Conservation (phyloP, 192 early-diverging fungal species). For the Funneliformis mosseae region DNA sequence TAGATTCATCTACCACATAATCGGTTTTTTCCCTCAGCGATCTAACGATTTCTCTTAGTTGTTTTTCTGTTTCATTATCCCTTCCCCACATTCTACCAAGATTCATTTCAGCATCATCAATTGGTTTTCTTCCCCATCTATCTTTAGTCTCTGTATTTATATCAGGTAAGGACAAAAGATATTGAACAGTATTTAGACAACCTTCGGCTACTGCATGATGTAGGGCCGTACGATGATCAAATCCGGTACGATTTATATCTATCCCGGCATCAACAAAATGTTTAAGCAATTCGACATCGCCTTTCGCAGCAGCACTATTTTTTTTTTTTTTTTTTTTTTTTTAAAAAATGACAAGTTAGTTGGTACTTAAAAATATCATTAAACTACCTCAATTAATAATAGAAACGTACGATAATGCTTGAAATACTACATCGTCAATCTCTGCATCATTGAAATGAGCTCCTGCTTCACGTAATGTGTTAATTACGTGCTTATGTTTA, state of each 20-base stretch:
- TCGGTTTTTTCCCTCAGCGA: slow-evolving; percentile 1
- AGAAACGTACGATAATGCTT: slow-evolving; percentile 55
- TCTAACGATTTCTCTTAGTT: slow-evolving; percentile 20
- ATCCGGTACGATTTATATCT: slow-evolving; percentile 61
- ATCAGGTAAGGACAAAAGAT: slow-evolving; percentile 47
- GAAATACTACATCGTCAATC: slow-evolving; percentile 62
- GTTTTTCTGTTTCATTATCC: slow-evolving; percentile 16
- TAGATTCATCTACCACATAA: background rate
- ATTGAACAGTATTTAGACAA: slow-evolving; percentile 45
- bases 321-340: no score
- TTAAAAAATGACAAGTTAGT: background rate
- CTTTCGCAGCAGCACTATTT: slow-evolving; percentile 44
- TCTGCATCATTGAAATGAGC: slow-evolving; percentile 91
- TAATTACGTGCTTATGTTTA: slow-evolving; percentile 63
- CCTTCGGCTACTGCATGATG: slow-evolving; percentile 65
- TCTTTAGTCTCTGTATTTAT: slow-evolving; percentile 53
- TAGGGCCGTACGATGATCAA: slow-evolving; percentile 69
- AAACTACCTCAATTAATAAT: background rate
- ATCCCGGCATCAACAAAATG: slow-evolving; percentile 64
- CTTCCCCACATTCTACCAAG: slow-evolving; percentile 27
- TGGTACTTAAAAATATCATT: background rate
- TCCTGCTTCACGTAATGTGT: slow-evolving; percentile 74
- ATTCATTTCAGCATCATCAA: slow-evolving; percentile 53
- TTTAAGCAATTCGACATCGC: slow-evolving; percentile 54
- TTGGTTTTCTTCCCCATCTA: slow-evolving; percentile 55